Base-by-base conservation (phyloP, 176 grass and related monocot genomes). In the Ananas comosus region DNA sequence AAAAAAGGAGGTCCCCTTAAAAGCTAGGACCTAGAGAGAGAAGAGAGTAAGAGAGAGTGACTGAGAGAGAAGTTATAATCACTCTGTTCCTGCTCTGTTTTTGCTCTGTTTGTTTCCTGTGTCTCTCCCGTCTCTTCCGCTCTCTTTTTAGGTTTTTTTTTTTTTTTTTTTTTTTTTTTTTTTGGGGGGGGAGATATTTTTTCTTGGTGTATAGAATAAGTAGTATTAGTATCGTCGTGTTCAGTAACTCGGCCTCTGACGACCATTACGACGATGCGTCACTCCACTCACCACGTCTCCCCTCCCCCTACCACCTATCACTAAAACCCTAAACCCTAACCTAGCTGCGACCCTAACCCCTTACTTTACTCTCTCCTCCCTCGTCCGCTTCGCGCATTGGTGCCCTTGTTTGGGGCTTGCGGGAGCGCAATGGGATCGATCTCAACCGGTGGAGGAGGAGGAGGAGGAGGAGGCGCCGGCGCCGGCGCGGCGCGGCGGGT, bases 361-460 rank as follows among this genome's bases (percentile, higher is more conserved):
- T 17, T 6, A 2, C 33, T 24, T 24, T 8, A 2, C 33, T 19
- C 61, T 61, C 29, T 48, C 17, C 64, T 57, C 51, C 76, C 23
- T 27, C 53, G 29, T 19, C n/a, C 25, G 56, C 17, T 3, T 61
- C 13, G 1, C n/a, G 56, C 56, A 18, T 17, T 14, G 4, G 56
- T 42, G 33, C 33, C 33, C 7, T 42, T 0, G 4, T 61, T 61
- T 22, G 2, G n/a, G 56, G 17, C 3, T 42, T 42, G 33, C 4
- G 53, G 56, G n/a, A 61, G 21, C 11, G 21, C 11, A 19, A 61
- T 61, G 56, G 56, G 56, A 61, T 61, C 56, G 56, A 48, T 51
- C 65, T 91, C 70, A 86, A 86, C 88, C 80, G 12, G 78, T 86
- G 13, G 83, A 86, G 53, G 87, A 63, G 69, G 89, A 92, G 28